phyloP scores from a whole-genome alignment of 768 basidiomycete genomes.

The Mycena chlorophos region DNA sequence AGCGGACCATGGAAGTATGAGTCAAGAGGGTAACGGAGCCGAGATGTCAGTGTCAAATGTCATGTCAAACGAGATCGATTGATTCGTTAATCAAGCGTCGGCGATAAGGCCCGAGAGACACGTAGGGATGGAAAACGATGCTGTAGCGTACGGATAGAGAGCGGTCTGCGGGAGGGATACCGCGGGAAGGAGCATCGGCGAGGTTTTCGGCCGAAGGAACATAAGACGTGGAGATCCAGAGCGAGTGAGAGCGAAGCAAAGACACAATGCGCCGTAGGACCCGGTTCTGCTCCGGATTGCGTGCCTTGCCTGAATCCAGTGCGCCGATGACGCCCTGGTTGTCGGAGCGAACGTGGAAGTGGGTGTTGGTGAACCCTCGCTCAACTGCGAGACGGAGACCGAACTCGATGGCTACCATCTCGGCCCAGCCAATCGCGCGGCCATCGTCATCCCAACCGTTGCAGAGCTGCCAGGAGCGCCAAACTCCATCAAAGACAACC shows the following conservation, averaged over 20 bases:
- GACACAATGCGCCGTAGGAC: conserved; percentile 27
- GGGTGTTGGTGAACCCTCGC: conserved; percentile 18
- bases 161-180: too few species aligned
- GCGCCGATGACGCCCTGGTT: conserved; percentile 33
- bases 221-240: conserved; percentile 24
- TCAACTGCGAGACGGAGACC: conserved; percentile 30
- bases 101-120: too few species aligned
- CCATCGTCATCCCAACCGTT: conserved; percentile 27
- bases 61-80: too few species aligned
- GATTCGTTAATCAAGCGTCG: too few species aligned
- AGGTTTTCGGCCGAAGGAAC: conserved; percentile 12
- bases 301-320: conserved; percentile 27
- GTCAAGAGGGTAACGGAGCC: too few species aligned
- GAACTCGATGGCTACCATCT: conserved; percentile 42
- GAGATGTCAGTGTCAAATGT: too few species aligned
- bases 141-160: too few species aligned
- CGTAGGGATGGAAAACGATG: too few species aligned
- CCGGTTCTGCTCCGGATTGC: conserved; percentile 30
- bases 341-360: conserved; percentile 30
- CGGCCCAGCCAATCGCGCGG: conserved; percentile 42
- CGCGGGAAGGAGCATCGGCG: conserved; percentile 27
- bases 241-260: conserved; percentile 19
- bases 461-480: conserved; percentile 37
- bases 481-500: conserved; percentile 28
- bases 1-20: too few species aligned